phyloP scores from a whole-genome alignment of 2,329 filamentous ascomycete genomes.

The Calonectria henricotiae region DNA sequence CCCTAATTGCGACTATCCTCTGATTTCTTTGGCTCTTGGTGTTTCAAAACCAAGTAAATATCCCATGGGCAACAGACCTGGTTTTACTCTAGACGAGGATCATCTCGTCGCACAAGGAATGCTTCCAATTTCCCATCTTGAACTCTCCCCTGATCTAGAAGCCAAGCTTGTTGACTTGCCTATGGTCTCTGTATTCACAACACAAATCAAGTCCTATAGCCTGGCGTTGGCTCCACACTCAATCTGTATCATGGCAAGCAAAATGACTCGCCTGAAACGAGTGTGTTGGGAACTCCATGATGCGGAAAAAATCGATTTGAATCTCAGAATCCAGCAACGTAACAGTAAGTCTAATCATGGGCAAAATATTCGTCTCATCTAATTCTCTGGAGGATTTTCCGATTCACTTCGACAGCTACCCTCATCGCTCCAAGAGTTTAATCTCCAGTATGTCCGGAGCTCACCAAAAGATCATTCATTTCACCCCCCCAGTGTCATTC shows the following conservation, averaged over 20 bases:
- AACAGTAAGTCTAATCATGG: neutral
- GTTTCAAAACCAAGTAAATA: neutral
- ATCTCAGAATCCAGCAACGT: slow-evolving; percentile 8
- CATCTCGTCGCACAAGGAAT: neutral
- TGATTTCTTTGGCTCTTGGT: neutral
- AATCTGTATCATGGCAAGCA: slow-evolving; percentile 23
- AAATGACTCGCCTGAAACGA: slow-evolving; percentile 19
- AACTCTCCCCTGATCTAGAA: neutral
- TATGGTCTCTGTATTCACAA: neutral
- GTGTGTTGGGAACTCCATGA: neutral
- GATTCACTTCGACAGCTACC: slow-evolving; percentile 8
- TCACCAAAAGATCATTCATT: slow-evolving; percentile 22
- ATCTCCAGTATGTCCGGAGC: slow-evolving; percentile 5
- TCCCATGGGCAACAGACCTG: neutral
- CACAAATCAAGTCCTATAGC: neutral
- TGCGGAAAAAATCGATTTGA: rapidly evolving
- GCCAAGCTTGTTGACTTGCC: slow-evolving; percentile 25
- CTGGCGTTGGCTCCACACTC: neutral
- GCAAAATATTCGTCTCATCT: neutral
- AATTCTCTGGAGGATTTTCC: neutral
- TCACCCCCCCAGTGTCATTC: slow-evolving; percentile 15
- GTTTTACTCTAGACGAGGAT: neutral
- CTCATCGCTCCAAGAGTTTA: neutral
- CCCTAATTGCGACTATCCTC: neutral
- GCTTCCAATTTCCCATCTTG: neutral